Base-by-base conservation (phyloP, 2,329 filamentous ascomycete species). In the Davidsoniella neocaledoniae region DNA sequence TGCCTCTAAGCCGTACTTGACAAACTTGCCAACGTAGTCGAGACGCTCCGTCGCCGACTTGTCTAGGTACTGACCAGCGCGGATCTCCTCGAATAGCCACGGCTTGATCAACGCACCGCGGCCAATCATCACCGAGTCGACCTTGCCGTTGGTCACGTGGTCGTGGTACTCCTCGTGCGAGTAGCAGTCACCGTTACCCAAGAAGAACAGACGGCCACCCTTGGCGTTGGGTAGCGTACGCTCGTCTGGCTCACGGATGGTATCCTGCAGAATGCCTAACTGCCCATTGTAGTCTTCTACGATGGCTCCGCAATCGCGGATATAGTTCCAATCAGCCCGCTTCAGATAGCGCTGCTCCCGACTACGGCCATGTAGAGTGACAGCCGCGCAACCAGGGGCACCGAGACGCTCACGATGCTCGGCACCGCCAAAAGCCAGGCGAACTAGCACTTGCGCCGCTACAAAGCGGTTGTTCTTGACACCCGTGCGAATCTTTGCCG, bases 11-110 rank as follows among this genome's bases (percentile, higher is more conserved):
- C 91, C 91, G 61, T 91, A 94, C 52, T 83, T 81, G 50, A 77
- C 83, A 61, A 94, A 98, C 59, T 87, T 86, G 65, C 94, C 86
- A 36, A 98, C 71, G 59, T 94, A 87, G 36, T 70, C 67, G 26
- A 98, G 74, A 52, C 91, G 83, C 68, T 98, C 90, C 4, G 79
- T 74, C 2, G 90, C 83, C 2, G 85, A 86, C 14, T 98, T 98
- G 70, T 98, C 91, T 38, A 98, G 76, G 61, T 96, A 95, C 65
- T 96, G 91, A 4, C 84, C 83, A 55, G 79, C 76, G 57, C 85
- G 77, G 50, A 98, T 96, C 66, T 98, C 91, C 64, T 98, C 91
- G 61, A 96, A 98, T 55, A 98, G 72, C 91, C 91, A 98, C 1
- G 91, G 91, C 68, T 98, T 98, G 67, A 96, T 86, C 52, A 98